These are phyloP conservation scores for Fusarium odoratissimum DNA, from an alignment of 2,329 filamentous ascomycete genomes.

Conservation along the genomic window DNA sequence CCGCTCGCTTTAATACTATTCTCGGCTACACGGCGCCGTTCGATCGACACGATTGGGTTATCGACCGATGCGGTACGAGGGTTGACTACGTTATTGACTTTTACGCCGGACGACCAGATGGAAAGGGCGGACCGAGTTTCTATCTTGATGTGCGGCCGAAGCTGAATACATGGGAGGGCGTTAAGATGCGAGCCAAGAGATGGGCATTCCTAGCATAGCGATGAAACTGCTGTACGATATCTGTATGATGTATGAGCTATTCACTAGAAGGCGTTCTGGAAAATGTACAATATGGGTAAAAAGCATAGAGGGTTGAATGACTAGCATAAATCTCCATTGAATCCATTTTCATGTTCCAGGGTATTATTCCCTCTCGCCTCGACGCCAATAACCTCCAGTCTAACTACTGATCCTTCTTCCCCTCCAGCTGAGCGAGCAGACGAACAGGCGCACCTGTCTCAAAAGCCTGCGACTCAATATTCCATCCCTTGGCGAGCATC, in stretches of 20 bases:
- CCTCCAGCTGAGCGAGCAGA: conserved; percentile 38
- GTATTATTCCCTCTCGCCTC: conserved; percentile 12
- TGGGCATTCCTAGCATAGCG: conserved; percentile 61
- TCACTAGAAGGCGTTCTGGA: conserved; percentile 39
- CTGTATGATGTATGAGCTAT: conserved; percentile 39
- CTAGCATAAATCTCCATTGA: conserved; percentile 40
- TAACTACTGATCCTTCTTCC: conserved; percentile 44
- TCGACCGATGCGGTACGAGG: conserved; percentile 86
- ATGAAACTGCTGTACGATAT: conserved; percentile 10
- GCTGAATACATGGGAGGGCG: conserved; percentile 74
- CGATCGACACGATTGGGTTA: conserved; percentile 96
- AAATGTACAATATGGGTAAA: conserved; percentile 38
- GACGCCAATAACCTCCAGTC: background rate
- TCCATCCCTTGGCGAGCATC: conserved; percentile 50
- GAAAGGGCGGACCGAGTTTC: conserved; percentile 64
- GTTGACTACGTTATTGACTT: conserved; percentile 99
- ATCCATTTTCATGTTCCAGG: conserved; percentile 3
- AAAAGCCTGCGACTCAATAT: conserved; percentile 49
- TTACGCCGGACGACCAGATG: conserved; percentile 76
- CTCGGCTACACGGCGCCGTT: conserved; percentile 93
- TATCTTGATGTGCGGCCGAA: conserved; percentile 77
- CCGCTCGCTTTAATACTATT: conserved; percentile 82
- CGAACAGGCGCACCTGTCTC: conserved; percentile 53
- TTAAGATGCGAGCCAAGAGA: conserved; percentile 71
- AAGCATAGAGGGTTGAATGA: conserved; percentile 12